Percentiles rank a stretch among this genome's conserved stretches.
phyloP scores from a whole-genome alignment of 768 basidiomycete species.

The Auricularia auricula-judae region DNA sequence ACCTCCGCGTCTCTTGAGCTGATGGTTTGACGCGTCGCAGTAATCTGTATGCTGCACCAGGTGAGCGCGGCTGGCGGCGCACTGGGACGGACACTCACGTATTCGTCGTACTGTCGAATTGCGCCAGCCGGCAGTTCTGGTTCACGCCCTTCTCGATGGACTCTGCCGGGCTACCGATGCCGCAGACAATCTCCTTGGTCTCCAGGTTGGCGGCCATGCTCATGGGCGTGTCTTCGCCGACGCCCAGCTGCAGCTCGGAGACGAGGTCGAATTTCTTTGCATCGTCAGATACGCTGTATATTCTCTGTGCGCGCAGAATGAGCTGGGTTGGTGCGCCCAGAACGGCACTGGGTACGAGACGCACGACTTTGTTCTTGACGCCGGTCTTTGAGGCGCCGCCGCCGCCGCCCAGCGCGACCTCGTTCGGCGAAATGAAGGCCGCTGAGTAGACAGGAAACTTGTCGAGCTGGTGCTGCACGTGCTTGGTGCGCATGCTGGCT shows the following conservation, averaged over 20 bases:
- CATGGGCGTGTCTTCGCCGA: conserved; percentile 92
- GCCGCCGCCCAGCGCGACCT: conserved; percentile 71
- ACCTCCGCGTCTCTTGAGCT: conserved; percentile 51
- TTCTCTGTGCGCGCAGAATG: conserved; percentile 32
- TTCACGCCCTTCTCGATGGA: conserved; percentile 57
- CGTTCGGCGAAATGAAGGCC: conserved; percentile 60
- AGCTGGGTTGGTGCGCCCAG: neutral
- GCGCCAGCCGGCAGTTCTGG: conserved; percentile 74
- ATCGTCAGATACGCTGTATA: conserved; percentile 46
- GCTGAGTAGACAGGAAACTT: conserved; percentile 85
- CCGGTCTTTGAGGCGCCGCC: conserved; percentile 80
- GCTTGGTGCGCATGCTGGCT: conserved; percentile 60
- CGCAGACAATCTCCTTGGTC: conserved; percentile 56
- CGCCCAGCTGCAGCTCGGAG: conserved; percentile 64
- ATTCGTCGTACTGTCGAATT: conserved; percentile 47
- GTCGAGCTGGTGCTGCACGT: conserved; percentile 65
- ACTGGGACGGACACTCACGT: conserved; percentile 12
- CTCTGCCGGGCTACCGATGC: conserved; percentile 71
- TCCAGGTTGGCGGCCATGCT: conserved; percentile 74
- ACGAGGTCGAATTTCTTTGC: conserved; percentile 43
- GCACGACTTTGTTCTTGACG: conserved; percentile 87
- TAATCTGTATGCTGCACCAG: conserved; percentile 36
- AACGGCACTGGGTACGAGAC: conserved; percentile 17
- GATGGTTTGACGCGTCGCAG: conserved; percentile 52
- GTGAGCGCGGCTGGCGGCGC: neutral